Conservation (phyloP, 2,329 filamentous ascomycete species). For the Pleomassaria siparia region DNA sequence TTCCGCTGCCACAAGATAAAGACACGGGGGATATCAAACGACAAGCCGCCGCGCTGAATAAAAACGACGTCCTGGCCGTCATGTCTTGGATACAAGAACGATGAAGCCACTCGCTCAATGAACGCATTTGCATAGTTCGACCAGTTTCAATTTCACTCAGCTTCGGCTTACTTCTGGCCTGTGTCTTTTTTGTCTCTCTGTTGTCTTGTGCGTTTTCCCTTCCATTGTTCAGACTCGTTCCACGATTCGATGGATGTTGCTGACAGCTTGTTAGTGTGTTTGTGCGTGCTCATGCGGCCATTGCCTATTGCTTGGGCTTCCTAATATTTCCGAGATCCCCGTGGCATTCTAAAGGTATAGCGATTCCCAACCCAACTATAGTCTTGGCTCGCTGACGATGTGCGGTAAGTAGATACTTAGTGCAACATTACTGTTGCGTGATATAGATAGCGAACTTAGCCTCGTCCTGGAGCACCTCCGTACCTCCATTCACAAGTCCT, state of each 20-base stretch:
- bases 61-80: conserved; percentile 4
- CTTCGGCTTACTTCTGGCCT: conserved; percentile 10
- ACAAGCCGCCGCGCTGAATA: not conserved
- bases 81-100: conserved; percentile 22
- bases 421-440: conserved; percentile 11
- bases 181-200: conserved; percentile 18
- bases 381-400: conserved; percentile 23
- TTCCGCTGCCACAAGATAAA: conserved; percentile 15
- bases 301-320: conserved; percentile 14
- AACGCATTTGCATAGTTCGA: conserved; percentile 4
- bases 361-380: conserved; percentile 12
- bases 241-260: conserved; percentile 22
- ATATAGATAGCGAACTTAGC: conserved; percentile 25
- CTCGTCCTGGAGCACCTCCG: conserved; percentile 11
- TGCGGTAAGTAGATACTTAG: conserved; percentile 15
- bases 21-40: conserved; percentile 20
- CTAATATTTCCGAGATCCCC: conserved; percentile 17
- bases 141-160: not conserved
- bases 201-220: conserved; percentile 16
- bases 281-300: conserved; percentile 30
- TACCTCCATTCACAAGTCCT: conserved; percentile 15
- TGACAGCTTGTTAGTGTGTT: conserved; percentile 32
- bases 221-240: conserved; percentile 14
- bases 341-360: conserved; percentile 22
- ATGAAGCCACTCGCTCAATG: not conserved